These are phyloP conservation scores for Rosa hybrid DNA, from an alignment of 331 rosid species.

Conservation along the genomic window DNA sequence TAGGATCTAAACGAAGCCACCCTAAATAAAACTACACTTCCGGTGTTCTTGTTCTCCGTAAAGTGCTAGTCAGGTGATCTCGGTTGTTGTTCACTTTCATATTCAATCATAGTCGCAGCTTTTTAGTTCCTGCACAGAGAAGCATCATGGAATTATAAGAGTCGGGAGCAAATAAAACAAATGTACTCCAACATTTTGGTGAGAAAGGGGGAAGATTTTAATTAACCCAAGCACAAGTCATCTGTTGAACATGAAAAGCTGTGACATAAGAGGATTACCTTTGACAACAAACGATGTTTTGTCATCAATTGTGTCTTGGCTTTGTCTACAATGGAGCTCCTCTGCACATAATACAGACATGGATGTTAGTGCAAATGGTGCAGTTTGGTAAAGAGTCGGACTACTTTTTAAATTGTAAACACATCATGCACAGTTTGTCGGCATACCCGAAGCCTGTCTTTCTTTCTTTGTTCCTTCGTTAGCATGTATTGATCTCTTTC, in stretches of 20 bases:
- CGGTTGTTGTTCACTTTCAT: neutral
- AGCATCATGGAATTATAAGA: neutral
- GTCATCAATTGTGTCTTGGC: constrained; percentile 28
- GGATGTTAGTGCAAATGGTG: constrained; percentile 8
- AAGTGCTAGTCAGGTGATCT: neutral
- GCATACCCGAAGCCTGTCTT: constrained; percentile 20
- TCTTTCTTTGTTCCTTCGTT: constrained; percentile 28
- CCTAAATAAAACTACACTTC: neutral
- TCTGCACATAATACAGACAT: constrained; percentile 24
- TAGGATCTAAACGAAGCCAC: neutral
- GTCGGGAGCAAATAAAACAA: neutral
- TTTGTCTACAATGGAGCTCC: constrained; percentile 18
- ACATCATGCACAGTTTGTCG: neutral
- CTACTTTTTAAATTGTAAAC: neutral
- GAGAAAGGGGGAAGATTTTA: neutral
- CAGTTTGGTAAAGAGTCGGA: neutral
- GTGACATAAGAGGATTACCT: constrained; percentile 21
- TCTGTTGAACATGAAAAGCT: neutral
- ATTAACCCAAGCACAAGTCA: neutral
- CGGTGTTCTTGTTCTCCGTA: neutral
- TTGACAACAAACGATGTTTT: constrained; percentile 25
- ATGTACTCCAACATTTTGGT: neutral
- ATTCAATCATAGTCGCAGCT: neutral
- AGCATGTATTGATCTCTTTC: constrained; percentile 20
- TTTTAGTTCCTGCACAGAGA: constrained; percentile 13